These are phyloP conservation scores for Hypoxylon sp. DNA, from an alignment of 2,329 filamentous ascomycete genomes.

Conservation along the genomic window DNA sequence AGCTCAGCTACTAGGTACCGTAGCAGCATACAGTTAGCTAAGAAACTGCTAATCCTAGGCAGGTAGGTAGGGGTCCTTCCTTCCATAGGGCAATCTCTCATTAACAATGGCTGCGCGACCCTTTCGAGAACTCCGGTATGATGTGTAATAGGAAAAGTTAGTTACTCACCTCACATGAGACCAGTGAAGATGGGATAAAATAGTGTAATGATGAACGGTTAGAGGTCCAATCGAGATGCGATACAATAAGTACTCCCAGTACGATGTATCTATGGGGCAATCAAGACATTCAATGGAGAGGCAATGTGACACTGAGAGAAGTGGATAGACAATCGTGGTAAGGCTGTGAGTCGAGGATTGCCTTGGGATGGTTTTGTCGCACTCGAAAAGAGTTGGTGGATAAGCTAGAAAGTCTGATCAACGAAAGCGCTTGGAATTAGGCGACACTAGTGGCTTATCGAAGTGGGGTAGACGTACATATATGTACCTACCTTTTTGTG, in stretches of 20 bases:
- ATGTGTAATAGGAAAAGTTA: not conserved
- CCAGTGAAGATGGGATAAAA: not conserved
- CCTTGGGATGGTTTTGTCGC: slow-evolving; percentile 30
- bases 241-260: slow-evolving; percentile 7
- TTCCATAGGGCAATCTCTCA: slow-evolving; percentile 13
- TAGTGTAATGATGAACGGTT: slow-evolving; percentile 7
- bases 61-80: slow-evolving; percentile 16
- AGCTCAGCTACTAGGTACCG: slow-evolving; percentile 41
- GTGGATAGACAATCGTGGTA: slow-evolving; percentile 24
- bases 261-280: slow-evolving; percentile 22
- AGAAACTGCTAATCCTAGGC: slow-evolving; percentile 34
- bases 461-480: slow-evolving; percentile 22
- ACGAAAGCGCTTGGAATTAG: slow-evolving; percentile 26
- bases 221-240: slow-evolving; percentile 14
- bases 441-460: slow-evolving; percentile 23
- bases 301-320: slow-evolving; percentile 31
- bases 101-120: slow-evolving; percentile 13
- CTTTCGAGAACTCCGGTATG: not conserved
- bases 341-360: slow-evolving; percentile 39
- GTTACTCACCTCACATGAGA: slow-evolving; percentile 22
- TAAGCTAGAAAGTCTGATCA: slow-evolving; percentile 21
- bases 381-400: slow-evolving; percentile 26
- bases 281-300: slow-evolving; percentile 23
- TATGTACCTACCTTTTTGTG: slow-evolving; percentile 4
- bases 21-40: slow-evolving; percentile 31